Conservation (phyloP, 768 basidiomycete genomes). For the Mycena indigotica region DNA sequence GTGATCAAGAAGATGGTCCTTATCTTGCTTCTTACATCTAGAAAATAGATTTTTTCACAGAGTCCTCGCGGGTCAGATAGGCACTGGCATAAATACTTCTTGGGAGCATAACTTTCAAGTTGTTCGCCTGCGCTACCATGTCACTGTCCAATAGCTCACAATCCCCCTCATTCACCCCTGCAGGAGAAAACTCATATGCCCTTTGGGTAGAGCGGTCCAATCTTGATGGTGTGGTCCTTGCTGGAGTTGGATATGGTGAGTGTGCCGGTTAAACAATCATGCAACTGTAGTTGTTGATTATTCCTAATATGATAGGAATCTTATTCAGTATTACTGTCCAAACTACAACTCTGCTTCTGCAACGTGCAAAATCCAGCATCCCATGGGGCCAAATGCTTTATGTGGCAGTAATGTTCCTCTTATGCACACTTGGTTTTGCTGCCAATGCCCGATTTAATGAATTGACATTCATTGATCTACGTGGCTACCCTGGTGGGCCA, state of each 20-base stretch:
- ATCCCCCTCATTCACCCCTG: slow-evolving; percentile 1
- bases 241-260: slow-evolving; percentile 8
- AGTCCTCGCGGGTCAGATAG: too few relatives aligned
- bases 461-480: background rate
- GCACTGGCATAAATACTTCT: too few relatives aligned
- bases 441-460: background rate
- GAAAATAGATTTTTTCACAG: too few relatives aligned
- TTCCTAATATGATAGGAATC: too few relatives aligned
- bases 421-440: background rate
- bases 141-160: too few relatives aligned
- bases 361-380: background rate
- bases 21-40: too few relatives aligned
- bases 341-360: background rate
- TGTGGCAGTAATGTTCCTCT: background rate
- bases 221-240: background rate
- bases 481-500: background rate
- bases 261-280: too few relatives aligned
- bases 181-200: background rate
- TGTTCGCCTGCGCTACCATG: too few relatives aligned
- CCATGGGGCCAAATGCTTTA: background rate
- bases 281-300: too few relatives aligned
- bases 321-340: background rate
- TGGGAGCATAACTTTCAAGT: too few relatives aligned
- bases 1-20: too few relatives aligned
- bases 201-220: slow-evolving; percentile 11